These are phyloP conservation scores for Tricholoma sp. DNA, from an alignment of 768 basidiomycete species.

Conservation along the genomic window DNA sequence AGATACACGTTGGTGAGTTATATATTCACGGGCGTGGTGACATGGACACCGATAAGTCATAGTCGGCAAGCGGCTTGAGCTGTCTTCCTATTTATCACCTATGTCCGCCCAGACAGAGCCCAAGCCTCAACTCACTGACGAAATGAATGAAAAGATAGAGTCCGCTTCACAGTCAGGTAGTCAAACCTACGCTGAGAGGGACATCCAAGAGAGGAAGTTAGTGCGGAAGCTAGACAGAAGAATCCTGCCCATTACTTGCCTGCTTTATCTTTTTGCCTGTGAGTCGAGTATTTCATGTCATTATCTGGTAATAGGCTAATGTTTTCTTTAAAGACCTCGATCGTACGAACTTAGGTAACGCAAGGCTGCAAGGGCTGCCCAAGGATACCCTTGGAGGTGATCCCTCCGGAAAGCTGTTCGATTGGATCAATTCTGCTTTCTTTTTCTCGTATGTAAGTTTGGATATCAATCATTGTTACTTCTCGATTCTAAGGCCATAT, in stretches of 20 bases:
- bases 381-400: slow-evolving; percentile 64
- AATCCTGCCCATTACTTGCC: slow-evolving; percentile 66
- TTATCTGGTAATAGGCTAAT: background rate
- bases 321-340: slow-evolving; percentile 50
- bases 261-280: slow-evolving; percentile 79
- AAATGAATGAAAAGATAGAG: slow-evolving; percentile 27
- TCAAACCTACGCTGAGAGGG: slow-evolving; percentile 7
- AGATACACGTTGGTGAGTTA: slow-evolving; percentile 24
- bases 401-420: slow-evolving; percentile 62
- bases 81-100: slow-evolving; percentile 3
- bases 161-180: slow-evolving; percentile 11
- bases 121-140: slow-evolving; percentile 10
- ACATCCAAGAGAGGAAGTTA: slow-evolving; percentile 28
- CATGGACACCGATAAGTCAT: slow-evolving; percentile 5
- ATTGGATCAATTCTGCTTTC: slow-evolving; percentile 75
- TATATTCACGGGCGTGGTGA: background rate
- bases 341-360: slow-evolving; percentile 76
- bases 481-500: background rate
- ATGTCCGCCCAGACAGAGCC: slow-evolving; percentile 11
- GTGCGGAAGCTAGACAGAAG: slow-evolving; percentile 61
- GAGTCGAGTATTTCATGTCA: slow-evolving; percentile 20
- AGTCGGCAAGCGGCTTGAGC: background rate
- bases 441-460: slow-evolving; percentile 72
- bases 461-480: background rate
- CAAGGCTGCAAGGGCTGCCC: slow-evolving; percentile 67